Percentiles rank a stretch among this genome's conserved stretches.
Evolutionary conservation across 2,329 filamentous ascomycete species (phyloP).

Genomic region (Coniochaeta hoffmannii): DNA sequence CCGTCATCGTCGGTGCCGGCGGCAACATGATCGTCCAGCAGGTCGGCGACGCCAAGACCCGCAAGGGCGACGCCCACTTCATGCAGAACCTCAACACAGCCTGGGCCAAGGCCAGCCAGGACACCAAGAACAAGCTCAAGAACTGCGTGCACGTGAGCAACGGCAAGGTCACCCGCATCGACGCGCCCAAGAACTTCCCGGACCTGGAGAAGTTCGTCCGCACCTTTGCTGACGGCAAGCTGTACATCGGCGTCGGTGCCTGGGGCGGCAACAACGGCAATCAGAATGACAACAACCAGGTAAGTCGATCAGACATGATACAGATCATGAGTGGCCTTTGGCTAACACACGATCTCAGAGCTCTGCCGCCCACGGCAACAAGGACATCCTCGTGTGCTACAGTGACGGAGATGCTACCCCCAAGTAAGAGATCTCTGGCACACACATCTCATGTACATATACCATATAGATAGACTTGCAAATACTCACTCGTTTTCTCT

Average conservation of each 20-base stretch:
- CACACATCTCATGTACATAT: conserved; percentile 1
- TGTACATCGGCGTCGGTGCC: conserved; percentile 30
- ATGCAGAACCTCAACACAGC: conserved; percentile 29
- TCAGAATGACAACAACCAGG: conserved; percentile 22
- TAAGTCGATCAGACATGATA: not conserved
- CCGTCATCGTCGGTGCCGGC: conserved; percentile 28
- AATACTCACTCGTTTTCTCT: not conserved
- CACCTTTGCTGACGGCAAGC: conserved; percentile 28
- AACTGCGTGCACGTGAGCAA: conserved; percentile 21
- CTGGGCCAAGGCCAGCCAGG: conserved; percentile 23
- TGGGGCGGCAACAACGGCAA: conserved; percentile 25
- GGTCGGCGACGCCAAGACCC: conserved; percentile 24
- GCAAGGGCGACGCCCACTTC: conserved; percentile 28
- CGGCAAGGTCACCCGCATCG: conserved; percentile 25
- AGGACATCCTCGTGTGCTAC: conserved; percentile 29
- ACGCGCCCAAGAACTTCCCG: conserved; percentile 24
- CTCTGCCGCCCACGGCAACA: conserved; percentile 27
- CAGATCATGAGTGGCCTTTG: not conserved
- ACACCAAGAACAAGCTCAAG: conserved; percentile 23
- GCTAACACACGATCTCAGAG: conserved; percentile 15
- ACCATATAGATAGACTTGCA: not conserved
- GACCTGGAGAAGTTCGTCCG: conserved; percentile 27
- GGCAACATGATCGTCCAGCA: conserved; percentile 31
- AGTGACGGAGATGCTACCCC: conserved; percentile 20
- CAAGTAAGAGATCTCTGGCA: not conserved